These are phyloP conservation scores for Citrus maxima DNA, from an alignment of 345 rosid genomes.

Conservation along the genomic window DNA sequence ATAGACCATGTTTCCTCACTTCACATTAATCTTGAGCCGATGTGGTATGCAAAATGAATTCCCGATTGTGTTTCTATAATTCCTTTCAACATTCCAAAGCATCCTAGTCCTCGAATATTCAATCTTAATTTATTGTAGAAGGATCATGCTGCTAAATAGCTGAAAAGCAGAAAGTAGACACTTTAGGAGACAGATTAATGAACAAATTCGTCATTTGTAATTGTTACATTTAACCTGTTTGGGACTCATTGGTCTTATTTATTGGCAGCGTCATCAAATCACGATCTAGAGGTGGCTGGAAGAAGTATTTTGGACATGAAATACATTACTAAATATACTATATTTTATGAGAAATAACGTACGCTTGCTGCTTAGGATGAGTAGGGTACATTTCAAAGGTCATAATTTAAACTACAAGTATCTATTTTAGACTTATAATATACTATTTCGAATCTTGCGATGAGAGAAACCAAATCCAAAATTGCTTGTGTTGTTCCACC, in stretches of 20 bases:
- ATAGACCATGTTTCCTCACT: not conserved
- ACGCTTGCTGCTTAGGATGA: no score
- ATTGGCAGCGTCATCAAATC: not conserved
- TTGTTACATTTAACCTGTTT: not conserved
- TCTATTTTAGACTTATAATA: no score
- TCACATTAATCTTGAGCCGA: not conserved
- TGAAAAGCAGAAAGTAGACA: not conserved
- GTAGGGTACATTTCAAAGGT: no score
- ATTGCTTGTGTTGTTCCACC: no score
- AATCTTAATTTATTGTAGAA: not conserved
- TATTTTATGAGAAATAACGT: no score
- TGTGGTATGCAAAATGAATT: not conserved
- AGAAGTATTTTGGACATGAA: not conserved
- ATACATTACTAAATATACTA: no score
- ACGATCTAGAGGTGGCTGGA: not conserved
- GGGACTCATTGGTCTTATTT: not conserved
- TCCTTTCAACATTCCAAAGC: not conserved
- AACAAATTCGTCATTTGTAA: not conserved
- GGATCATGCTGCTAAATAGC: no score
- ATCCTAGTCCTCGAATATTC: not conserved
- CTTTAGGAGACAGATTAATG: not conserved
- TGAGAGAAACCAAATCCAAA: no score
- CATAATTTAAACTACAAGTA: no score
- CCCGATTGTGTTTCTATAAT: not conserved
- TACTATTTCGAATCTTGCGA: no score